Conservation (phyloP, 371 early-diverging fungal genomes). For the Mucor lusitanicus region DNA sequence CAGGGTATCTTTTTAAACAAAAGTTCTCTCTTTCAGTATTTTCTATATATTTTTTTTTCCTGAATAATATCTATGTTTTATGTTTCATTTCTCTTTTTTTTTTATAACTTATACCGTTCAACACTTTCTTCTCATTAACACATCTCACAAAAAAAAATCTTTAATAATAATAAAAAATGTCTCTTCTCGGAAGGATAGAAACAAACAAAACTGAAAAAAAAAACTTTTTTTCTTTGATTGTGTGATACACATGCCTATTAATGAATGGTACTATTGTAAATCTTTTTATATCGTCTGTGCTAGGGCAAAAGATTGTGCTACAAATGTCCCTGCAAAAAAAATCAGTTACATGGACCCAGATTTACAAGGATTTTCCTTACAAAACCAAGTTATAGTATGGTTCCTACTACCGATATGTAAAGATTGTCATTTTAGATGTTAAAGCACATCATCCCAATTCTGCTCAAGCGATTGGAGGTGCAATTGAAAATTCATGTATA, state of each 20-base stretch:
- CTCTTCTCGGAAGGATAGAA: not conserved
- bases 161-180: not conserved
- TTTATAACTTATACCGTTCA: slow-evolving; percentile 24
- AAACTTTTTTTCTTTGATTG: not conserved
- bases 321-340: not conserved
- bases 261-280: not conserved
- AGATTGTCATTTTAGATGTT: not conserved
- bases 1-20: slow-evolving; percentile 15
- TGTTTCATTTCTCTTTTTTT: slow-evolving; percentile 1
- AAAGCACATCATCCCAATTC: not conserved
- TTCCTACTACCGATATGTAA: no score
- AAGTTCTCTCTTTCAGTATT: not conserved
- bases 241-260: not conserved
- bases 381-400: no score
- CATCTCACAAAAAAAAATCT: not conserved
- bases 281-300: not conserved
- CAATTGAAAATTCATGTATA: not conserved
- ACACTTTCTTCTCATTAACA: slow-evolving; percentile 11
- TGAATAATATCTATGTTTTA: not conserved
- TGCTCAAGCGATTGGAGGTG: not conserved
- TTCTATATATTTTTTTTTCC: slow-evolving; percentile 13
- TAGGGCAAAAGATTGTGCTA: not conserved
- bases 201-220: not conserved
- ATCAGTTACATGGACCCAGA: no score
- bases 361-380: no score